Percentiles rank a stretch among this genome's conserved stretches.
These are phyloP conservation scores for Penicillium paradoxum DNA, from an alignment of 495 filamentous ascomycete species.

Conservation along the genomic window DNA sequence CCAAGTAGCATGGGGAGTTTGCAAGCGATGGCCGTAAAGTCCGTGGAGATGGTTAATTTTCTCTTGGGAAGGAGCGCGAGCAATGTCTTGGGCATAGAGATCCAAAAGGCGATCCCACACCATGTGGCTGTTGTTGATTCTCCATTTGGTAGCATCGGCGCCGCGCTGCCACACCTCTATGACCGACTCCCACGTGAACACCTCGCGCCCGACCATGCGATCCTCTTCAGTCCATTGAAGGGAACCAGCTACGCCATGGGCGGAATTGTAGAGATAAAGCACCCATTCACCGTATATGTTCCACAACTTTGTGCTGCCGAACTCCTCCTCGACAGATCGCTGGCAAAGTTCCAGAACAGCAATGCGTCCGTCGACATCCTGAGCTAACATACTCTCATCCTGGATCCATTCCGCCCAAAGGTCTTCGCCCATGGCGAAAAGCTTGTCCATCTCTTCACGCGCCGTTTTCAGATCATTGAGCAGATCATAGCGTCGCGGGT, in stretches of 20 bases:
- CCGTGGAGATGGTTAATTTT: slow-evolving; percentile 60
- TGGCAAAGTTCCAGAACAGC: slow-evolving; percentile 79
- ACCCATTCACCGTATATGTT: slow-evolving; percentile 83
- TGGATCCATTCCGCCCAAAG: slow-evolving; percentile 62
- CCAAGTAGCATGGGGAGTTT: slow-evolving; percentile 78
- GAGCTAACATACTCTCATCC: slow-evolving; percentile 58
- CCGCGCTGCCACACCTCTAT: slow-evolving; percentile 75
- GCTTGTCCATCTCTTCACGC: slow-evolving; percentile 59
- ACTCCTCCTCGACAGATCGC: slow-evolving; percentile 75
- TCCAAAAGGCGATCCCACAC: slow-evolving; percentile 82
- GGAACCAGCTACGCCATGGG: slow-evolving; percentile 53
- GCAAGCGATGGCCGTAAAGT: slow-evolving; percentile 69
- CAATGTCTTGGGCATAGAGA: slow-evolving; percentile 56
- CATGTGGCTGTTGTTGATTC: slow-evolving; percentile 76
- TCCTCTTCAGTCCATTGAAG: slow-evolving; percentile 74
- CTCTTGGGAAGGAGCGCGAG: slow-evolving; percentile 49
- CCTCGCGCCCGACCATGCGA: slow-evolving; percentile 62
- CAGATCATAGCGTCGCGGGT: slow-evolving; percentile 51
- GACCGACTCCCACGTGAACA: slow-evolving; percentile 74
- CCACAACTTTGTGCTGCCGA: slow-evolving; percentile 82
- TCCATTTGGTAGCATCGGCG: slow-evolving; percentile 71
- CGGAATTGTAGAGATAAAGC: slow-evolving; percentile 61
- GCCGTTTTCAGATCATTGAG: slow-evolving; percentile 58
- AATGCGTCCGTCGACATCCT: slow-evolving; percentile 58
- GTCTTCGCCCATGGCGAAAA: slow-evolving; percentile 62